Evolutionary conservation across 495 filamentous ascomycete species (phyloP).

Genomic region (Penicillium ucsense): DNA sequence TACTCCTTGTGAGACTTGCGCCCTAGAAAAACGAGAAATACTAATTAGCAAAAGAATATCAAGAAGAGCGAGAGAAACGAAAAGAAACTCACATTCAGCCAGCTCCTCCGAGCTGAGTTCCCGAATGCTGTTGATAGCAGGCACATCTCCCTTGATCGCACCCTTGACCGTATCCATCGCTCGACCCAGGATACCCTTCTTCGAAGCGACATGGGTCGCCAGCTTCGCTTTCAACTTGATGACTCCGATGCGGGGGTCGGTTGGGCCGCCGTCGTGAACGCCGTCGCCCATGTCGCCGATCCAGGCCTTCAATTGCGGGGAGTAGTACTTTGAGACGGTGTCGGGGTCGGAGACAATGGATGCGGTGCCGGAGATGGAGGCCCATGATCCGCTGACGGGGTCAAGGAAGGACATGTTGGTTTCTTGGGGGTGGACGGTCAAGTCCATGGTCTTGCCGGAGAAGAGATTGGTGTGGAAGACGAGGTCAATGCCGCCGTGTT

Average conservation of each 20-base stretch:
- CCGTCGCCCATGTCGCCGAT: slow-evolving; percentile 86
- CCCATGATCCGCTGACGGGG: slow-evolving; percentile 58
- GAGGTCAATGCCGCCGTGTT: slow-evolving; percentile 71
- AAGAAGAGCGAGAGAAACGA: not conserved
- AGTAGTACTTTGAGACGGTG: slow-evolving; percentile 68
- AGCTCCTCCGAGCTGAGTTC: slow-evolving; percentile 66
- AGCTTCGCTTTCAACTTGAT: slow-evolving; percentile 38
- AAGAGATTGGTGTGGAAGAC: slow-evolving; percentile 93
- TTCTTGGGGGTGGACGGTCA: slow-evolving; percentile 56
- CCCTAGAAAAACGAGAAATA: slow-evolving; percentile 11
- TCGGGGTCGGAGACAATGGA: slow-evolving; percentile 57
- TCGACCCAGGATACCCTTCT: slow-evolving; percentile 42
- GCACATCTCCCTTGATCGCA: slow-evolving; percentile 58
- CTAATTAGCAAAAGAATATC: not conserved
- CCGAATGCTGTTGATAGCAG: slow-evolving; percentile 67
- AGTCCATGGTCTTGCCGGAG: slow-evolving; percentile 82
- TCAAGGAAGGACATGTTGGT: slow-evolving; percentile 84
- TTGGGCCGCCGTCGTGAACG: slow-evolving; percentile 68
- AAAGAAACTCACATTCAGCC: slow-evolving; percentile 24
- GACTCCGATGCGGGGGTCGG: slow-evolving; percentile 67
- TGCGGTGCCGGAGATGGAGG: slow-evolving; percentile 68
- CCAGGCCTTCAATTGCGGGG: slow-evolving; percentile 70
- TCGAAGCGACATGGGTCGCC: slow-evolving; percentile 35
- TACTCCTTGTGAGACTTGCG: slow-evolving; percentile 16
- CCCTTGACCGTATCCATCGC: slow-evolving; percentile 68